Percentiles rank a stretch among this genome's conserved stretches.
Evolutionary conservation across 1,284 basidiomycete species (phyloP).

Genomic region (Heterobasidion annosum): DNA sequence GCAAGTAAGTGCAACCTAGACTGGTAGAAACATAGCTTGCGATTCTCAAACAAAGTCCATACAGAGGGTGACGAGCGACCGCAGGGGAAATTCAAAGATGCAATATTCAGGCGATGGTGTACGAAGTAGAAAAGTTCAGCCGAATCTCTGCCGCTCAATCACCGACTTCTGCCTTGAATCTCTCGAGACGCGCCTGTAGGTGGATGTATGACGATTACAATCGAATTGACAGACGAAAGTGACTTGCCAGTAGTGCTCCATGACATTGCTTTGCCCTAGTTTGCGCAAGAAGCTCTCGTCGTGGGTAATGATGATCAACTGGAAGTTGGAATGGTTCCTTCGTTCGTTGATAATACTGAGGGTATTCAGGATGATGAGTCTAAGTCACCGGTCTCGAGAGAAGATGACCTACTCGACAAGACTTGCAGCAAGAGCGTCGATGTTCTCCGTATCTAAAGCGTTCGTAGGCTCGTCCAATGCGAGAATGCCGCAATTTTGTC

Average conservation of each 20-base stretch:
- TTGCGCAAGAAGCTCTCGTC: constrained; percentile 86
- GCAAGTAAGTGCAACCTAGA: too few relatives aligned
- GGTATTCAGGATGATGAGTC: constrained; percentile 1
- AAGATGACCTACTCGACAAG: constrained; percentile 72
- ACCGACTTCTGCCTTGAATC: constrained; percentile 64
- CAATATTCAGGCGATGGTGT: background rate
- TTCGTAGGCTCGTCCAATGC: constrained; percentile 99
- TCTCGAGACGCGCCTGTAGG: constrained; percentile 44
- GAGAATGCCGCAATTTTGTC: constrained; percentile 95
- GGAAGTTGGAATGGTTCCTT: constrained; percentile 86
- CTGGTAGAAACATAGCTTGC: too few relatives aligned
- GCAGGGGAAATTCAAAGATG: background rate
- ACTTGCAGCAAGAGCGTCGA: constrained; percentile 87
- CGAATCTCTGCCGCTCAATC: constrained; percentile 61
- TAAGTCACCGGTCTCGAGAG: background rate
- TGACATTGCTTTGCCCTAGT: constrained; percentile 78
- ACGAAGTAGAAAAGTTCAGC: constrained; percentile 20
- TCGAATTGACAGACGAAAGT: constrained; percentile 2
- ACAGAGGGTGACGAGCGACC: too few relatives aligned
- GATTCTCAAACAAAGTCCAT: too few relatives aligned
- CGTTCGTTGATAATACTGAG: constrained; percentile 87
- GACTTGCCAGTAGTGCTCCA: constrained; percentile 86
- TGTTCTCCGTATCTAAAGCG: constrained; percentile 94
- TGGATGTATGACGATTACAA: background rate
- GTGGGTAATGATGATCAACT: constrained; percentile 96